A percentile compares a stretch with the other conserved stretches of the same genome.
phyloP scores from a whole-genome alignment of 2,329 filamentous ascomycete species.

The Cladophialophora chaetospira region DNA sequence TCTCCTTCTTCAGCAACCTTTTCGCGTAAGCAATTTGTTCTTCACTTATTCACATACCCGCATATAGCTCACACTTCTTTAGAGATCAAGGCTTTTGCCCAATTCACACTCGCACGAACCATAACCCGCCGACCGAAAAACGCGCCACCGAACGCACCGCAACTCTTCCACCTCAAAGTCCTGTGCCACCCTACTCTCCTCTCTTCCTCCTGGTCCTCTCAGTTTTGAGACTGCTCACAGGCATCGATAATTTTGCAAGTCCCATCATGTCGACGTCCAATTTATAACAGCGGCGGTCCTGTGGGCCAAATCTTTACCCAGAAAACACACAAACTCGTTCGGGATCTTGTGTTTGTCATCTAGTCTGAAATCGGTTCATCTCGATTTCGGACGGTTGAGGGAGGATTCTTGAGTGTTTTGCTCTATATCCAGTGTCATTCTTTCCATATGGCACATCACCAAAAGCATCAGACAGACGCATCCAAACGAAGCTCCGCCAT shows the following conservation, averaged over 20 bases:
- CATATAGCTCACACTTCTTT: constrained; percentile 4
- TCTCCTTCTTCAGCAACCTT: constrained; percentile 13
- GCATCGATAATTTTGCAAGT: constrained; percentile 10
- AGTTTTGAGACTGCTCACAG: constrained; percentile 6
- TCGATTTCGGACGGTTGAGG: constrained; percentile 1
- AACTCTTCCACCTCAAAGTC: not conserved
- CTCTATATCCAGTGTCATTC: not conserved
- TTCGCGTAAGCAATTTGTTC: constrained; percentile 23
- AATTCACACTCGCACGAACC: not conserved
- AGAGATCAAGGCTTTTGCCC: not conserved
- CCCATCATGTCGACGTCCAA: constrained; percentile 41
- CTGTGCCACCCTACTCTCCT: constrained; percentile 1
- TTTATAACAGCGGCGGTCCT: constrained; percentile 48
- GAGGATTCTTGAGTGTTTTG: not conserved
- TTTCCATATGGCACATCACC: constrained; percentile 26
- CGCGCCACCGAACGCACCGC: constrained; percentile 19
- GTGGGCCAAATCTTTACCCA: constrained; percentile 33
- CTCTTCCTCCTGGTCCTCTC: not conserved
- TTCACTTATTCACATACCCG: constrained; percentile 7
- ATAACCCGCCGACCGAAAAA: not conserved
- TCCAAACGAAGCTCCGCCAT: constrained; percentile 33
- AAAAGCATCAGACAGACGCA: constrained; percentile 25
- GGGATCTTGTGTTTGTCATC: constrained; percentile 29
- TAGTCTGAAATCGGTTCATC: constrained; percentile 17
- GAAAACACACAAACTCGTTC: not conserved